These are phyloP conservation scores for Mortierella sp. DNA, from an alignment of 371 early-diverging fungal genomes.

Conservation along the genomic window DNA sequence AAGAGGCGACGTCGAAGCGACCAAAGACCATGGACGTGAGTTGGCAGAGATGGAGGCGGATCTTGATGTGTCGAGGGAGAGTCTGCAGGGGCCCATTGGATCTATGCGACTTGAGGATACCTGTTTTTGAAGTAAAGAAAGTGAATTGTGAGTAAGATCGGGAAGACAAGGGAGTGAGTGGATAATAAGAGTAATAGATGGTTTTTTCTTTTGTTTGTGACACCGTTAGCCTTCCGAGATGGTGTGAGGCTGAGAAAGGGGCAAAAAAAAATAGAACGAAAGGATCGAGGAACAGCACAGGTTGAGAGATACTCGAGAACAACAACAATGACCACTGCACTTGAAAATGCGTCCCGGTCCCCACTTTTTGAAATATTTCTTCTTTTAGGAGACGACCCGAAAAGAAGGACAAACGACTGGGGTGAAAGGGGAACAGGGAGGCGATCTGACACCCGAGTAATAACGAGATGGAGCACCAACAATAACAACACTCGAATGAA, in stretches of 20 bases:
- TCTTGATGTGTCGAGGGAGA: conserved; percentile 64
- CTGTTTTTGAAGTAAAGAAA: conserved; percentile 41
- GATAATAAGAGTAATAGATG: background rate
- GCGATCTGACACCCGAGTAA: background rate
- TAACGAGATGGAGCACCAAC: background rate
- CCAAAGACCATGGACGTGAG: conserved; percentile 73
- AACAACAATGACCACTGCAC: background rate
- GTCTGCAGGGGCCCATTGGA: conserved; percentile 62
- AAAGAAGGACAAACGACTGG: background rate
- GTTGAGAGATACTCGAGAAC: background rate
- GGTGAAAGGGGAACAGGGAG: background rate
- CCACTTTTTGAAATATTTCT: conserved; percentile 12
- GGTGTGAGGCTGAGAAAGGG: conserved; percentile 8
- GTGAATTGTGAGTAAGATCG: conserved; percentile 11
- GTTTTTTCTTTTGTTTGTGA: background rate
- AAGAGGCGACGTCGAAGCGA: conserved; percentile 68
- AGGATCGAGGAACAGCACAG: background rate
- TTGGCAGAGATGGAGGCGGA: conserved; percentile 72
- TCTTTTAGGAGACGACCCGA: conserved; percentile 12
- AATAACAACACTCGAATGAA: background rate
- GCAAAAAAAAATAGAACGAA: background rate
- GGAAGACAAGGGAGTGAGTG: background rate
- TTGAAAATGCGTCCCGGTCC: background rate
- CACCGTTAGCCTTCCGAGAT: background rate
- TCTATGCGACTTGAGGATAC: conserved; percentile 68